These are phyloP conservation scores for Acacia pycnantha DNA, from an alignment of 331 rosid genomes.

Conservation along the genomic window DNA sequence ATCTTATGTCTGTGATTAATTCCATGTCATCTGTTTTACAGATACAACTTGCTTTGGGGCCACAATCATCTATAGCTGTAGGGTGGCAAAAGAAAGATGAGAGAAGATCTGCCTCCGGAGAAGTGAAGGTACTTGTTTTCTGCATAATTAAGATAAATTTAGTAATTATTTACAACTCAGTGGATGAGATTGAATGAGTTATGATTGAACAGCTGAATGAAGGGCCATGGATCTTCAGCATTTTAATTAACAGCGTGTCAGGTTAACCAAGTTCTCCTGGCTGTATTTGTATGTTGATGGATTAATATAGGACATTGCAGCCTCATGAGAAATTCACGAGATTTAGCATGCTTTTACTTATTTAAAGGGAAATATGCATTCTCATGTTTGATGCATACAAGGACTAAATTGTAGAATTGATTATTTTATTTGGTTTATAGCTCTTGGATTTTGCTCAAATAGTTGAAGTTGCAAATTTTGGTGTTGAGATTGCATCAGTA, in stretches of 20 bases:
- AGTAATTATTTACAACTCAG: neutral
- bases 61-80: slow-evolving; percentile 74
- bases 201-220: neutral
- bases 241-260: neutral
- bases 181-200: neutral
- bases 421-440: neutral
- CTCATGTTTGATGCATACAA: neutral
- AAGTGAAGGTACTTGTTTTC: slow-evolving; percentile 71
- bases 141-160: slow-evolving; percentile 18
- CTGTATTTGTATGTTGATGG: neutral
- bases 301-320: neutral
- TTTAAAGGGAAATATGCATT: neutral
- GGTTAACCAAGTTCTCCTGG: neutral
- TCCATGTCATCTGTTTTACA: slow-evolving; percentile 36
- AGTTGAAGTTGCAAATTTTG: neutral
- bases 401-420: neutral
- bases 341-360: neutral
- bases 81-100: slow-evolving; percentile 91
- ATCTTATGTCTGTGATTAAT: neutral
- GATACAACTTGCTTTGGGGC: slow-evolving; percentile 81
- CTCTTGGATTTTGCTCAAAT: neutral
- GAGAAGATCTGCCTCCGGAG: slow-evolving; percentile 77
- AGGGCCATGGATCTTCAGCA: neutral
- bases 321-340: neutral
- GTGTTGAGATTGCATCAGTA: neutral